Conservation (phyloP, 2,329 filamentous ascomycete species). For the Acrocalymma vagum region DNA sequence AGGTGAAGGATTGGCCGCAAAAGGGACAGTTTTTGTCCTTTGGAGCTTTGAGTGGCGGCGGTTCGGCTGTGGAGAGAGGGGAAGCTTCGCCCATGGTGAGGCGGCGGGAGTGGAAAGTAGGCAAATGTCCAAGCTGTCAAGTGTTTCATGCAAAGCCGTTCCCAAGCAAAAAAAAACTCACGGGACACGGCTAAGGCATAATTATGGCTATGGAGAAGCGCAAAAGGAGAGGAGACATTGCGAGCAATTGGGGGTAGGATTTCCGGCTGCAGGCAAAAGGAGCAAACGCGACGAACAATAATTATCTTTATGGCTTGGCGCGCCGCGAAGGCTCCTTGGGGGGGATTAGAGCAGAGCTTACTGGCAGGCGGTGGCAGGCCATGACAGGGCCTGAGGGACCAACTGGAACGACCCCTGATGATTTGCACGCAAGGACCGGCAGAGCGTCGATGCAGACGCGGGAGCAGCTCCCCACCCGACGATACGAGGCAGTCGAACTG, state of each 20-base stretch:
- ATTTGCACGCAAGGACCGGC: slow-evolving; percentile 23
- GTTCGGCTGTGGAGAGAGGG: slow-evolving; percentile 31
- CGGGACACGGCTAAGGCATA: slow-evolving; percentile 36
- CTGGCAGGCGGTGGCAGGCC: too few relatives aligned
- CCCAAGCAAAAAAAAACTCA: slow-evolving; percentile 5
- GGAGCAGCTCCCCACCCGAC: slow-evolving; percentile 3
- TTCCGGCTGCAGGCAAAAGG: slow-evolving; percentile 27
- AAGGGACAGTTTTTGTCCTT: slow-evolving; percentile 93
- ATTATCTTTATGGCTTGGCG: slow-evolving; percentile 7
- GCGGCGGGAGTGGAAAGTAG: slow-evolving; percentile 46
- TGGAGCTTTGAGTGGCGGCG: slow-evolving; percentile 55
- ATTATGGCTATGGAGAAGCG: slow-evolving; percentile 22
- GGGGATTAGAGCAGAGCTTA: too few relatives aligned
- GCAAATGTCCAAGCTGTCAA: slow-evolving; percentile 15
- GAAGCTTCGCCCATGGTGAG: slow-evolving; percentile 24
- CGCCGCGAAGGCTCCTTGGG: not conserved
- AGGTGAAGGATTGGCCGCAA: slow-evolving; percentile 90
- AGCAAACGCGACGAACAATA: slow-evolving; percentile 28
- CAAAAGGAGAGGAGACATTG: slow-evolving; percentile 18
- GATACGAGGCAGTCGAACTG: too few relatives aligned
- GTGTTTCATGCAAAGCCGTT: slow-evolving; percentile 22
- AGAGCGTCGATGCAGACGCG: not conserved
- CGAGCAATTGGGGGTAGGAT: slow-evolving; percentile 12
- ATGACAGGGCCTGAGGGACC: too few relatives aligned
- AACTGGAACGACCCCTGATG: slow-evolving; percentile 33